These are phyloP conservation scores for Diaporthe sp. DNA, from an alignment of 2,329 filamentous ascomycete genomes.

Conservation along the genomic window DNA sequence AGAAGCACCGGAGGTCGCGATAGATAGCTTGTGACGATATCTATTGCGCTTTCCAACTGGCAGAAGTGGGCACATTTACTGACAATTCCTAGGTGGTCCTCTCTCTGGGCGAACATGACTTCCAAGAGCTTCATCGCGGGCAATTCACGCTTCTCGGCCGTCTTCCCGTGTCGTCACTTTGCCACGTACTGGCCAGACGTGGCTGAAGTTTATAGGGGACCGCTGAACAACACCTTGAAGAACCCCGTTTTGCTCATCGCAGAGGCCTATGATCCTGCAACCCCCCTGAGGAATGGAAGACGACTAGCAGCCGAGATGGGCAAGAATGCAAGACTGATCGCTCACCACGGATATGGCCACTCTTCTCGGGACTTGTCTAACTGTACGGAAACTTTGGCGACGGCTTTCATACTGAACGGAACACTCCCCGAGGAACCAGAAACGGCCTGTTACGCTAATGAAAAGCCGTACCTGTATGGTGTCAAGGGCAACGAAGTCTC, in stretches of 20 bases:
- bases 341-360: constrained; percentile 65
- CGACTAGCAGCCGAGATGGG: constrained; percentile 62
- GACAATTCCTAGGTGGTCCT: constrained; percentile 56
- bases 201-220: constrained; percentile 62
- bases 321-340: constrained; percentile 61
- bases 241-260: constrained; percentile 63
- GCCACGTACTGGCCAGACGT: constrained; percentile 59
- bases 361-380: constrained; percentile 59
- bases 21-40: background rate
- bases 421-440: constrained; percentile 57
- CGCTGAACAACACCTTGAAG: constrained; percentile 59
- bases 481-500: constrained; percentile 42
- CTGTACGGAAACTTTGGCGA: constrained; percentile 60
- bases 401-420: constrained; percentile 57
- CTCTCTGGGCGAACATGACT: constrained; percentile 64
- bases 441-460: constrained; percentile 61
- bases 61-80: background rate
- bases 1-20: background rate
- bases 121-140: constrained; percentile 60
- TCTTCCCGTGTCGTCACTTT: constrained; percentile 64
- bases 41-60: background rate
- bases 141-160: constrained; percentile 59
- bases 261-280: constrained; percentile 65
- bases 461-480: constrained; percentile 63
- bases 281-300: constrained; percentile 63